Evolutionary conservation across 352 stramenopile genomes (phyloP), one percentile per base, ranked within the genome.

Genomic region (Bremia lactucae): DNA sequence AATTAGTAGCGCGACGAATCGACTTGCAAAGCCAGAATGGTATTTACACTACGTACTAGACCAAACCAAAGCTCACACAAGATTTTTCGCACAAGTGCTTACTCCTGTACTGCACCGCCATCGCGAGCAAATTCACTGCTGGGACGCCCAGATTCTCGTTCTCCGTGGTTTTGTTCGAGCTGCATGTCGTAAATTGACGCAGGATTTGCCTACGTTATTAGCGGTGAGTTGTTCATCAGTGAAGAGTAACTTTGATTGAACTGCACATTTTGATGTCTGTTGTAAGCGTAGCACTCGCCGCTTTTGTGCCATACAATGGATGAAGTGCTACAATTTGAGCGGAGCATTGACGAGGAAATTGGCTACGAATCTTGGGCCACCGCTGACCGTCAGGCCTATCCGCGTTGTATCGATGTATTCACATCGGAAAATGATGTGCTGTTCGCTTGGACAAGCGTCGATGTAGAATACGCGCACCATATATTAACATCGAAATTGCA

Each of bases 11-110:
- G 55, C 66, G 20, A 87, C 72, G 11, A 89, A 85, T 43, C 69
- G 71, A 22, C 29, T 89, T 6, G 61, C 72, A 2, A 89, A 85
- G 57, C 76, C 76, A 0, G 76, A 89, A 47, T 89, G 76, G 76
- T 76, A 68, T 45, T 39, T 89, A 13, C 75, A 47, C 36, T 53
- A 85, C 42, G 54, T 87, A 2, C 52, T 77, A 18, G 58, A 82
- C 16, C 76, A 89, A 48, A 68, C 59, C 1, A 59, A 55, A n/a
- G 45, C 35, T 0, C 68, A 86, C 39, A 62, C 45, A 6, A 42
- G 20, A 2, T 83, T 88, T 33, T 41, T 84, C 10, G 51, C 46
- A 2, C 29, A 45, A 1, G 36, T 66, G 19, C 50, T 88, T 13
- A 70, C 57, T 6, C 69, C 71, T 11, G 59, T 67, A 26, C 56